Evolutionary conservation across 2,329 filamentous ascomycete species (phyloP), one percentile per base, ranked within the genome.

Genomic region (Leptographium wingfieldii): DNA sequence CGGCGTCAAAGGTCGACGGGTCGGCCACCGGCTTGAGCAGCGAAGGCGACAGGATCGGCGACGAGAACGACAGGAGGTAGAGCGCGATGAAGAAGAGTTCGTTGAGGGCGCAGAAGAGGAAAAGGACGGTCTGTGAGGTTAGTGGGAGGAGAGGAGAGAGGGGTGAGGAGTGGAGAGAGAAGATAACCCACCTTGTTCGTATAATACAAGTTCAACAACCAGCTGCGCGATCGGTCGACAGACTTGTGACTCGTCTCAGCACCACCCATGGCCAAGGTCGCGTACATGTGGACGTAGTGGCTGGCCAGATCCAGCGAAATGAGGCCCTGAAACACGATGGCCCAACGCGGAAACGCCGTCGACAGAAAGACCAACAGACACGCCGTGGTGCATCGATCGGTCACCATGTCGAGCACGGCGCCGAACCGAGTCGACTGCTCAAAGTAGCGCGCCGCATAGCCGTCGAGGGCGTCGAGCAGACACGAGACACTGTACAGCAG

Each of bases 241-340:
- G 88, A 92, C 84, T 99, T 99, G 77, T 99, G 94, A 76, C 91
- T 86, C 65, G 75, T 89, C 67, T 85, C 82, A 59, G 83, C 80
- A 58, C 90, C 90, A 59, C 88, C 90, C 84, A 96, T 94, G 65
- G 86, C 86, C 68, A 96, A 77, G 0, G 91, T 96, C 14, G 92
- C 90, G 71, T 95, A 97, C 94, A 99, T 99, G 77, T 99, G 94
- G 79, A 97, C 92, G 72, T 97, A 99, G 74, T 99, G 94, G 72
- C 91, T 96, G 33, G 94, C 88, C 65, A 99, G 81, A 73, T 99
- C 94, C 68, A 99, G 76, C 59, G 87, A 88, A 73, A 99, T 96
- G 69, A 99, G 76, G 53, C 87, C 84, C 77, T 99, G 94, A 80
- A 99, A 99, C 61, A 97, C 70, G 66, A 97, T 91, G 65, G 90